These are phyloP conservation scores for Purpureocillium lavendulum DNA, from an alignment of 2,329 filamentous ascomycete species.

Conservation along the genomic window DNA sequence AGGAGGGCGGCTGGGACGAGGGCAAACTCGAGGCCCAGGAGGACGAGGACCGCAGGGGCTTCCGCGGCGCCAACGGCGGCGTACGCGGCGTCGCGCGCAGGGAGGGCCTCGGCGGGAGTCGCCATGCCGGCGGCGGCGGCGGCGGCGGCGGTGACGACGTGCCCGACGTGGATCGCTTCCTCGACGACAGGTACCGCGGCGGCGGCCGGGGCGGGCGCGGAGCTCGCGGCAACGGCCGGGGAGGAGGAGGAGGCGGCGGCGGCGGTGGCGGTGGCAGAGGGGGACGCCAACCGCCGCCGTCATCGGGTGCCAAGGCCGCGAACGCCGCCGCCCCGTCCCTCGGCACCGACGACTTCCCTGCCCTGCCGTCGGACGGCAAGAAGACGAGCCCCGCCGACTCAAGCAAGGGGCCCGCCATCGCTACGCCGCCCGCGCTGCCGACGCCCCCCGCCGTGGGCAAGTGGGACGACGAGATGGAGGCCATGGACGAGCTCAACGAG, in stretches of 20 bases:
- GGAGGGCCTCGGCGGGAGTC: slow-evolving; percentile 30
- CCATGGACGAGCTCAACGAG: slow-evolving; percentile 30
- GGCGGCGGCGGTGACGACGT: slow-evolving; percentile 18
- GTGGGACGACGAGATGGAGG: slow-evolving; percentile 54
- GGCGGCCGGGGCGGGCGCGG: slow-evolving; percentile 22
- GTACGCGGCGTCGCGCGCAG: slow-evolving; percentile 26
- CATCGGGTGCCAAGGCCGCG: not conserved
- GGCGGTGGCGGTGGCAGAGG: slow-evolving; percentile 21
- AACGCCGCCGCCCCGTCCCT: slow-evolving; percentile 11
- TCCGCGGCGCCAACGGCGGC: slow-evolving; percentile 33
- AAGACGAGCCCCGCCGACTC: slow-evolving; percentile 10
- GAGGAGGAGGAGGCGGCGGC: slow-evolving; percentile 24
- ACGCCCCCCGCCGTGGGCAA: slow-evolving; percentile 24
- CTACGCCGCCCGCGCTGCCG: slow-evolving; percentile 16
- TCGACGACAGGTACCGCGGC: slow-evolving; percentile 25
- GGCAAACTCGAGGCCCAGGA: slow-evolving; percentile 41
- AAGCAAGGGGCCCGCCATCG: slow-evolving; percentile 3
- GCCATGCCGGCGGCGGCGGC: slow-evolving; percentile 23
- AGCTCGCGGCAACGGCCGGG: slow-evolving; percentile 24
- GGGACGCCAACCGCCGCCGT: slow-evolving; percentile 9
- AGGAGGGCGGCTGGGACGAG: slow-evolving; percentile 50
- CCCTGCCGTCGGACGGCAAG: slow-evolving; percentile 18
- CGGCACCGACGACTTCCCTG: slow-evolving; percentile 25
- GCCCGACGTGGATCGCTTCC: slow-evolving; percentile 26
- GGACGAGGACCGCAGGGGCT: slow-evolving; percentile 26